phyloP scores from a whole-genome alignment of 805 yeast species.

The Saccharomycopsis amapae region DNA sequence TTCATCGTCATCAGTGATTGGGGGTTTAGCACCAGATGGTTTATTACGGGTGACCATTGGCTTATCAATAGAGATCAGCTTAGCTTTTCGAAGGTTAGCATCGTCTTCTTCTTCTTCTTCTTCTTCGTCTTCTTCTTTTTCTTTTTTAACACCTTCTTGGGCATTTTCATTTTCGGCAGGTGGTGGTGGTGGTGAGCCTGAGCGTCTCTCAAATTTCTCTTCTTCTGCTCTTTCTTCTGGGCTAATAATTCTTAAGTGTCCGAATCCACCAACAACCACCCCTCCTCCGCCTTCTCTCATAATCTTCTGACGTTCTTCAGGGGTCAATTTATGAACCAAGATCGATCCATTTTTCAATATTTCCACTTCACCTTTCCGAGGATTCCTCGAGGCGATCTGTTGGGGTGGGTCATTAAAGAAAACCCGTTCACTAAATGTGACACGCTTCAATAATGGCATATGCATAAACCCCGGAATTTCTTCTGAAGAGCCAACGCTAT shows the following conservation, averaged over 20 bases:
- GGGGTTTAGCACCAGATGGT: constrained; percentile 25
- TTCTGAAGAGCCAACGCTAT: too few relatives aligned
- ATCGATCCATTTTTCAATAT: constrained; percentile 47
- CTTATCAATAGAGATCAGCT: constrained; percentile 35
- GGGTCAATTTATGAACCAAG: constrained; percentile 46
- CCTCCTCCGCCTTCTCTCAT: constrained; percentile 49
- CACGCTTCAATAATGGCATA: constrained; percentile 44
- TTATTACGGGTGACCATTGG: constrained; percentile 35
- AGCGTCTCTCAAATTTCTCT: not conserved
- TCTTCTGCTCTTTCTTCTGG: constrained; percentile 13
- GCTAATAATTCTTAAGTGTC: constrained; percentile 44
- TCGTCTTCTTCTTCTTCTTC: too few relatives aligned
- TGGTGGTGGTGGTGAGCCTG: too few relatives aligned
- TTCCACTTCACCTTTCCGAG: constrained; percentile 78
- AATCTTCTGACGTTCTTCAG: constrained; percentile 44
- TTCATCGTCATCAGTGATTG: not conserved
- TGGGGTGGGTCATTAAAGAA: constrained; percentile 83
- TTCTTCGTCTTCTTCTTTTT: too few relatives aligned
- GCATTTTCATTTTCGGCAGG: constrained; percentile 20
- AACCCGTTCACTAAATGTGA: constrained; percentile 70
- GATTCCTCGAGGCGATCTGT: constrained; percentile 75
- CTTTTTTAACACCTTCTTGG: constrained; percentile 22
- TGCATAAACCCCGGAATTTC: constrained; percentile 34
- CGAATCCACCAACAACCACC: constrained; percentile 73
- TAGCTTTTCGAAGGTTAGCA: constrained; percentile 28